These are phyloP conservation scores for Boletus edulis DNA, from an alignment of 768 basidiomycete species.

Conservation along the genomic window DNA sequence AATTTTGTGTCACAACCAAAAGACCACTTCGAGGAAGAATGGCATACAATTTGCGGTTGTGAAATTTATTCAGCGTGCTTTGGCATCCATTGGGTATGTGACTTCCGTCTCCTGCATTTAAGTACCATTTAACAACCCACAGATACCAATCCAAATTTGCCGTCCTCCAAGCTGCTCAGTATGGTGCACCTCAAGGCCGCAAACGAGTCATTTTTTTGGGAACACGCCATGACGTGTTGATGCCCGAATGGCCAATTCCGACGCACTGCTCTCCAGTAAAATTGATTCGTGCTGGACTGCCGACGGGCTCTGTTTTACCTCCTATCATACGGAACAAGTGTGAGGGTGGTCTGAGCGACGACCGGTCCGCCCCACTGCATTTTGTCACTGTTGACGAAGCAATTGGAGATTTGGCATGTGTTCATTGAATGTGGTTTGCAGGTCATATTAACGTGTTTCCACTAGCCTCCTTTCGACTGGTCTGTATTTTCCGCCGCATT, in stretches of 20 bases:
- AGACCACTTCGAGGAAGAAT: conserved; percentile 36
- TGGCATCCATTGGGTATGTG: conserved; percentile 65
- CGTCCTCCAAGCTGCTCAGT: conserved; percentile 67
- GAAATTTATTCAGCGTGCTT: conserved; percentile 60
- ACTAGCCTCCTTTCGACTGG: conserved; percentile 72
- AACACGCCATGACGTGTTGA: conserved; percentile 50
- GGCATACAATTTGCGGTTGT: conserved; percentile 54
- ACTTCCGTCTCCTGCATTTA: background rate
- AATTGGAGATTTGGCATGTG: conserved; percentile 64
- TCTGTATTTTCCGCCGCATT: conserved; percentile 17
- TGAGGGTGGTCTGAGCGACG: conserved; percentile 22
- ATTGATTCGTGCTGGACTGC: conserved; percentile 37
- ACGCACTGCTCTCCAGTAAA: conserved; percentile 47
- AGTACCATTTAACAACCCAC: background rate
- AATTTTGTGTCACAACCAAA: conserved; percentile 49
- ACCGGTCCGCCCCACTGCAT: conserved; percentile 58
- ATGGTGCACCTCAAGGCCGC: conserved; percentile 71
- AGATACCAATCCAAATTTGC: conserved; percentile 64
- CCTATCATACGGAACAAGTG: conserved; percentile 45
- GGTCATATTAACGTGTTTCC: background rate
- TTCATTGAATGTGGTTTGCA: conserved; percentile 5
- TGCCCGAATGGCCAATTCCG: conserved; percentile 66
- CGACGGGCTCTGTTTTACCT: conserved; percentile 40
- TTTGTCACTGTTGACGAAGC: conserved; percentile 63
- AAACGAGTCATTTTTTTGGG: conserved; percentile 68